Evolutionary conservation across 2,329 filamentous ascomycete genomes (phyloP).

Genomic region (Rhinocladiella mackenziei): DNA sequence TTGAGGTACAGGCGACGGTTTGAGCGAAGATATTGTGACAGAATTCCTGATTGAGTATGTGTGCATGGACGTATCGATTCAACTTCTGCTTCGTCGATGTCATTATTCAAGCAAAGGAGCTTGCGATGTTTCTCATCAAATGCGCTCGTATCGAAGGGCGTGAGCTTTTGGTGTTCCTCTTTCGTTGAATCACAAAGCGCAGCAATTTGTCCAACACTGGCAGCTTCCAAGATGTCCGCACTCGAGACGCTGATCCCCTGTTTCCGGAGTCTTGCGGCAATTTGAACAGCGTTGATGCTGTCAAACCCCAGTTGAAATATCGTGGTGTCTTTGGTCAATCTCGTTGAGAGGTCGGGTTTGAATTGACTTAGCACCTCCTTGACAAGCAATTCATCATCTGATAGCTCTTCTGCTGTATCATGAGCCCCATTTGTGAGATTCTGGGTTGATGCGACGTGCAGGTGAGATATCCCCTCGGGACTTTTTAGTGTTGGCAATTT

Average conservation of each 20-base stretch:
- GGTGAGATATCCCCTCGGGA: neutral
- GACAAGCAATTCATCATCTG: conserved; percentile 3
- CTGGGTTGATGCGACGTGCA: neutral
- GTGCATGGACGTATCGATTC: conserved; percentile 72
- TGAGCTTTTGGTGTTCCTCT: neutral
- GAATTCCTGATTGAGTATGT: conserved; percentile 71
- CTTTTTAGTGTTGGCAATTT: conserved; percentile 8
- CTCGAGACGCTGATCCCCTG: conserved; percentile 58
- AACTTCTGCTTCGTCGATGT: conserved; percentile 34
- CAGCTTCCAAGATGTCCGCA: conserved; percentile 66
- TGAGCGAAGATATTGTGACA: conserved; percentile 68
- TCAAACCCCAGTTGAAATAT: conserved; percentile 88
- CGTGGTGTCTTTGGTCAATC: conserved; percentile 50
- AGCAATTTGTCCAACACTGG: conserved; percentile 26
- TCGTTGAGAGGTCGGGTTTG: conserved; percentile 4
- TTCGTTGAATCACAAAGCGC: conserved; percentile 12
- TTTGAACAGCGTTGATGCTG: conserved; percentile 79
- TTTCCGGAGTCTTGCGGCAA: conserved; percentile 64
- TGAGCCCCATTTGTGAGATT: neutral
- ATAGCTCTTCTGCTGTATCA: conserved; percentile 1
- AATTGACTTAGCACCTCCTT: conserved; percentile 15
- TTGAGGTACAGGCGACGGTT: conserved; percentile 72
- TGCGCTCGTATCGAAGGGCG: conserved; percentile 45
- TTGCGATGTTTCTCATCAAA: conserved; percentile 48
- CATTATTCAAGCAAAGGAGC: conserved; percentile 13